A percentile compares a stretch with the other conserved stretches of the same genome.
Evolutionary conservation across 371 early-diverging fungal genomes (phyloP).

Genomic region (Caulochytrium protostelioides): DNA sequence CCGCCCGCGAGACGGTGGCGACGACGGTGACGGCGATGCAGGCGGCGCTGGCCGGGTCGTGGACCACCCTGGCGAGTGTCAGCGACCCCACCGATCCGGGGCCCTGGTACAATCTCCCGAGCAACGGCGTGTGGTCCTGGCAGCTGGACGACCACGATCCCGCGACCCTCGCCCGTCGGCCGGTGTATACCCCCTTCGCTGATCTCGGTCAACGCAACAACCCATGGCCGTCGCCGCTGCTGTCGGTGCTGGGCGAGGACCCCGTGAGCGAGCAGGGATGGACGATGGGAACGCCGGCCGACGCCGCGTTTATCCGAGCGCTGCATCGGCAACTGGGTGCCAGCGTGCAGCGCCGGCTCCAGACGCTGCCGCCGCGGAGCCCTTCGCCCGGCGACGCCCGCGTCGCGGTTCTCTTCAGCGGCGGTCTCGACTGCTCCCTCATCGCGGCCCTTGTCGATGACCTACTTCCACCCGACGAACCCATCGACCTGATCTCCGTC

Average conservation of each 20-base stretch:
- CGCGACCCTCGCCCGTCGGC: too few relatives aligned
- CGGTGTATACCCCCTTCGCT: slow-evolving; percentile 1
- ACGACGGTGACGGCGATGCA: too few relatives aligned
- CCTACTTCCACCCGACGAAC: slow-evolving; percentile 39
- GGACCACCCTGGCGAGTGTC: too few relatives aligned
- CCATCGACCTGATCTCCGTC: slow-evolving; percentile 84
- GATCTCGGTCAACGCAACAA: slow-evolving; percentile 3
- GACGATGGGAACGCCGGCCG: neutral
- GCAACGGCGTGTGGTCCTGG: too few relatives aligned
- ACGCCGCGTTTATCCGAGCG: neutral
- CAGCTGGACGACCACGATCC: too few relatives aligned
- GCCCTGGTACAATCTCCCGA: too few relatives aligned
- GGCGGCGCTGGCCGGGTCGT: too few relatives aligned
- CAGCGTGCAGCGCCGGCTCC: neutral
- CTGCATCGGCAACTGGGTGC: neutral
- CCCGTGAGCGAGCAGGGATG: slow-evolving; percentile 1
- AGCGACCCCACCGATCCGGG: too few relatives aligned
- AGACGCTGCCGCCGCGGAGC: neutral
- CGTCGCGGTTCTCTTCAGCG: slow-evolving; percentile 74
- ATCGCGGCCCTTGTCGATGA: slow-evolving; percentile 57
- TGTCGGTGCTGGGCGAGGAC: slow-evolving; percentile 4
- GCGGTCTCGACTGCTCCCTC: slow-evolving; percentile 76
- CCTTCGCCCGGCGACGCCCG: slow-evolving; percentile 17
- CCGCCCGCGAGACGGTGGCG: too few relatives aligned
- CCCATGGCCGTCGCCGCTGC: too few relatives aligned